Base-by-base conservation (phyloP, 768 basidiomycete genomes). In the Boletellus ananas region DNA sequence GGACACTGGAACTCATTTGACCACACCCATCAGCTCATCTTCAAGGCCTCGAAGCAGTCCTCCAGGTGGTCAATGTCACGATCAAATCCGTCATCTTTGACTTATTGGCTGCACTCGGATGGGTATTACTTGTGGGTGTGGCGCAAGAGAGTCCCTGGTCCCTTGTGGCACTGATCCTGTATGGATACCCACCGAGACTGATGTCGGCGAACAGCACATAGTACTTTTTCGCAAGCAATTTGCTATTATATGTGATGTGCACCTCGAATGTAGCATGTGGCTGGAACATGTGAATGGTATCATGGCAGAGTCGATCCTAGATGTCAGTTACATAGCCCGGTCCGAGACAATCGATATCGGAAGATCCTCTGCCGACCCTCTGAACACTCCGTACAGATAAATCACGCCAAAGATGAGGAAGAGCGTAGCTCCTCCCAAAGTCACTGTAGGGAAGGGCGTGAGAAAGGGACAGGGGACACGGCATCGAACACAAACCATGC, bases 321-420 rank as follows among this genome's bases (percentile, higher is more conserved):
- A 34, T 44, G 41, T 34, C 29, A 27, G 17, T 52, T 21, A 57
- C 27, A 48, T 42, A 11, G n/a, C 27, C 21, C 39, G 35, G 14
- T 59, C 61, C 39, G 52, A 33, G 12, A 29, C 9, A 18, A 60
- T 40, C 4, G 55, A 45, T 47, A 65, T 61, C 6, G 53, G 18
- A 6, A 57, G 34, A 35, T 63, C 66, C 17, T 61, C 62, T 11
- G 50, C 41, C 21, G 58, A 61, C 8, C 34, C 41, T 16, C 39
- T 54, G 42, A 77, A 76, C 11, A 83, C 79, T 61, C 88, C 85
- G 58, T 80, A 81, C 36, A 89, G 74, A 70, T 92, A 92, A 54
- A 92, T 74, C 42, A 88, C 62, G 7, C 89, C 85, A 60, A 96
- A 96, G 27, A 93, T 64, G 34, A 94, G 70, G 77, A 96, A 94